Conservation (phyloP, 192 early-diverging fungal species). For the Mortierella alpina region DNA sequence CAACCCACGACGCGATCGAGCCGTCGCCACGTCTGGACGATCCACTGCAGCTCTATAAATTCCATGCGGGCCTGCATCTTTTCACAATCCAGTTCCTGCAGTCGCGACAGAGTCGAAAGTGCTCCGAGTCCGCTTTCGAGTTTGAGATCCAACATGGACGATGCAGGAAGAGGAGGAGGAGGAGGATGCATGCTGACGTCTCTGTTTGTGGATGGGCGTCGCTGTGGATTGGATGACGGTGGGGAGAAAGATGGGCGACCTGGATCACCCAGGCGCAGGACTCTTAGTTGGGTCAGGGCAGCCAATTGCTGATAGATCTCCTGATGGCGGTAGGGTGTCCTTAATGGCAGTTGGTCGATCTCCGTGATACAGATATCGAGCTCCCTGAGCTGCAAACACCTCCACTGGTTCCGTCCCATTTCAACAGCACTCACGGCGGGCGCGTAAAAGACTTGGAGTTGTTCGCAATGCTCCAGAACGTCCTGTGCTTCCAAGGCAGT, state of each 20-base stretch:
- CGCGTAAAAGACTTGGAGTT: constrained; percentile 9
- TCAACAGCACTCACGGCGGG: constrained; percentile 18
- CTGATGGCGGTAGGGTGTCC: background rate
- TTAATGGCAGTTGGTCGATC: background rate
- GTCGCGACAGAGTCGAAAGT: constrained; percentile 13
- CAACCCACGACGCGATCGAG: constrained; percentile 6
- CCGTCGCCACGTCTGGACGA: constrained; percentile 10
- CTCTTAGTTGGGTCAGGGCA: constrained; percentile 1
- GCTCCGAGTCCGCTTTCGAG: constrained; percentile 19
- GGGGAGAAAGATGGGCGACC: too few relatives aligned
- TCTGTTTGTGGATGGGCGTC: too few relatives aligned
- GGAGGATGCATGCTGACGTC: too few relatives aligned
- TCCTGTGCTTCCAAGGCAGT: background rate
- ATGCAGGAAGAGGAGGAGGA: too few relatives aligned
- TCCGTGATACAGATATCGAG: constrained; percentile 23
- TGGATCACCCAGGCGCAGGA: constrained; percentile 24
- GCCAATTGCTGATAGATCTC: constrained; percentile 18
- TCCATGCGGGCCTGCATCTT: constrained; percentile 21
- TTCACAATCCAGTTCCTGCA: constrained; percentile 9
- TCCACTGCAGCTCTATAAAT: constrained; percentile 22
- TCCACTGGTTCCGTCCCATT: constrained; percentile 5
- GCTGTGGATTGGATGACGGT: too few relatives aligned
- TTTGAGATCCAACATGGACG: constrained; percentile 1
- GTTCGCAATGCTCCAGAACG: constrained; percentile 1
- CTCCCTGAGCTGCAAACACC: constrained; percentile 10